A percentile compares a stretch with the other conserved stretches of the same genome.
Evolutionary conservation across 371 early-diverging fungal species (phyloP).

Genomic region (Zopfochytrium polystomum): DNA sequence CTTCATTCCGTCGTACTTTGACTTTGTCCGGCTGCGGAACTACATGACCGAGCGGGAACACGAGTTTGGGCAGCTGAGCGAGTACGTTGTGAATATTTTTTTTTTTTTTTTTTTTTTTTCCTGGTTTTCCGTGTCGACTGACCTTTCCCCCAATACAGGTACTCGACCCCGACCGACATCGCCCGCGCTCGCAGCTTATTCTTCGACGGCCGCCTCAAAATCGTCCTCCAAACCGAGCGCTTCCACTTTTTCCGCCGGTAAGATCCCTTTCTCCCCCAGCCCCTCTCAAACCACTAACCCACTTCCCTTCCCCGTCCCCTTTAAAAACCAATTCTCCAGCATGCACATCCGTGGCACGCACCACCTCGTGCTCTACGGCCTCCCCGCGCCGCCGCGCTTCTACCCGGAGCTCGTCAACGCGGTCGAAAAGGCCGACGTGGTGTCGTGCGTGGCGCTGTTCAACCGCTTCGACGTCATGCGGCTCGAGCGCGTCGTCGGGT

Average conservation of each 20-base stretch:
- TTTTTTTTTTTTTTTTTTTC: neutral
- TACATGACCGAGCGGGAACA: conserved; percentile 64
- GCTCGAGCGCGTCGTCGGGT: conserved; percentile 88
- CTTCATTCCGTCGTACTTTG: conserved; percentile 94
- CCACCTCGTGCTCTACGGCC: conserved; percentile 84
- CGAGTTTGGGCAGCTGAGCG: conserved; percentile 68
- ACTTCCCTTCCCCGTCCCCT: too few species aligned
- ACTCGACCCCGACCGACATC: conserved; percentile 64
- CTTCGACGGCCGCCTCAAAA: conserved; percentile 71
- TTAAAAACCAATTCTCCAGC: too few species aligned
- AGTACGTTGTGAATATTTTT: conserved; percentile 17
- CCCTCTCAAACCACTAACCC: neutral
- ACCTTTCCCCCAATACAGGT: conserved; percentile 37
- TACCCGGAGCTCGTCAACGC: conserved; percentile 85
- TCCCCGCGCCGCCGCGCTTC: conserved; percentile 82
- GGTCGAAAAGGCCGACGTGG: conserved; percentile 27
- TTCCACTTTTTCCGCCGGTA: conserved; percentile 89
- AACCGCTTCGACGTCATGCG: conserved; percentile 80
- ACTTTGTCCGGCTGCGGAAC: conserved; percentile 89
- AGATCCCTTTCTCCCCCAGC: conserved; percentile 3
- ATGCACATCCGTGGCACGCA: conserved; percentile 79
- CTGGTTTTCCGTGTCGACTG: neutral
- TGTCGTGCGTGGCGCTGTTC: conserved; percentile 60
- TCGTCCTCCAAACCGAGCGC: conserved; percentile 87
- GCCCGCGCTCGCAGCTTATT: conserved; percentile 75